These are phyloP conservation scores for Geotrichum carabidarum DNA, from an alignment of 1,139 yeast genomes.

Conservation along the genomic window DNA sequence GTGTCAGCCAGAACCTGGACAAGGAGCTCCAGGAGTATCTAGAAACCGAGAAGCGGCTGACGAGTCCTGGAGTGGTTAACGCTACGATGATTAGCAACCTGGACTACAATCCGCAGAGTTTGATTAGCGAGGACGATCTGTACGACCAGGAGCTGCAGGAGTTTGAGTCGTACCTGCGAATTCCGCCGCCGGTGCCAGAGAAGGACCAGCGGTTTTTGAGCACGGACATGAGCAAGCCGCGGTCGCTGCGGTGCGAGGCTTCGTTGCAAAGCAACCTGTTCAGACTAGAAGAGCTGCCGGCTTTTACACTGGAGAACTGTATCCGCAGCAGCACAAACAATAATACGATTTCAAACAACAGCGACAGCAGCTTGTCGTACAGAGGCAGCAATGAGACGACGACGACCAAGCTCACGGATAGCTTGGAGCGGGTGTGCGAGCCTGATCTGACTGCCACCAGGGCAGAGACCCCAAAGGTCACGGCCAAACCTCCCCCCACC, in stretches of 20 bases:
- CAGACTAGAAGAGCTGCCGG: too few species aligned
- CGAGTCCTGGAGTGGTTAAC: constrained; percentile 3
- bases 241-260: constrained; percentile 1
- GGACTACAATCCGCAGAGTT: neutral
- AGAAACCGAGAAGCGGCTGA: constrained; percentile 12
- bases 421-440: too few species aligned
- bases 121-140: neutral
- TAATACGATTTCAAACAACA: too few species aligned
- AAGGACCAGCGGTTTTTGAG: constrained; percentile 7
- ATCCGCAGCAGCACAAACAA: too few species aligned
- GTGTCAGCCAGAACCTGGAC: constrained; percentile 12
- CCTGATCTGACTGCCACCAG: too few species aligned
- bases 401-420: neutral
- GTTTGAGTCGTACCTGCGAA: constrained; percentile 9
- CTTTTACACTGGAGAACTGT: too few species aligned
- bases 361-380: neutral
- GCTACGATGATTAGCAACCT: constrained; percentile 9
- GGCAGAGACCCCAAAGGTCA: neutral
- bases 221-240: constrained; percentile 8
- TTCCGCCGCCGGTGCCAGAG: constrained; percentile 12
- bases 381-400: neutral
- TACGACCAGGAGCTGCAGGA: constrained; percentile 9
- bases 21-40: constrained; percentile 11
- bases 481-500: neutral
- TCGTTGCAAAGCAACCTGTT: constrained; percentile 4